Base-by-base conservation (phyloP, 495 filamentous ascomycete genomes). In the Chaetomidium leptoderma region DNA sequence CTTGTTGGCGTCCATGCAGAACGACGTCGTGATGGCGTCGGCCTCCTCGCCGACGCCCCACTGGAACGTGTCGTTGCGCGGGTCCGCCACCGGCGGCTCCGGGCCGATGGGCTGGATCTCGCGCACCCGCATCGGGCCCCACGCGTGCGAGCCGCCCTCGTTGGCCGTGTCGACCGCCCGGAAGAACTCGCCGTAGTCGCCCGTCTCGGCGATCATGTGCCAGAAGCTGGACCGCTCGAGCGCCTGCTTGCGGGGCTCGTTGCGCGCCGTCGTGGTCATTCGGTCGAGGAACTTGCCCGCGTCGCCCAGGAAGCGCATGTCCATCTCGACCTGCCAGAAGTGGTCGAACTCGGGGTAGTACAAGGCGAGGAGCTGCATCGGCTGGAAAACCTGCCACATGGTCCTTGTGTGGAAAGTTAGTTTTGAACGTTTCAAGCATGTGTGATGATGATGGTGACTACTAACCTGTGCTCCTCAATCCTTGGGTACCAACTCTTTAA, bases 21-120 rank as follows among this genome's bases (percentile, higher is more conserved):
- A 78, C 1, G 74, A 72, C 46, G 80, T 82, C 29, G 72, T 69
- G 60, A 84, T 77, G 42, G 79, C 67, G 58, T 83, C 81, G 16
- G 81, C 81, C 17, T 81, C 76, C 60, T 83, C 80, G 57, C 80
- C 81, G n/a, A 82, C 79, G 40, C 81, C 81, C 81, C 81, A 84
- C 39, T 65, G 36, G 63, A 81, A 83, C 42, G 77, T 62, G 45
- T 84, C 81, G 17, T 76, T 61, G 29, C 64, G 11, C 10, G 69
- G 64, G 52, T 77, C 69, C 16, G 59, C 54, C 5, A 57, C 63
- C 1, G 80, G 78, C 1, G 81, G 81, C 17, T 65, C 67, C 44
- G 69, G 74, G 11, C 75, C 71, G 47, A 71, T 66, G 42, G 76
- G 77, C 32, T 69, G 70, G 53, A 89, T 80, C 19, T 76, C 76